These are phyloP conservation scores for Neophaeococcomyces aloes DNA, from an alignment of 2,329 filamentous ascomycete species.

Conservation along the genomic window DNA sequence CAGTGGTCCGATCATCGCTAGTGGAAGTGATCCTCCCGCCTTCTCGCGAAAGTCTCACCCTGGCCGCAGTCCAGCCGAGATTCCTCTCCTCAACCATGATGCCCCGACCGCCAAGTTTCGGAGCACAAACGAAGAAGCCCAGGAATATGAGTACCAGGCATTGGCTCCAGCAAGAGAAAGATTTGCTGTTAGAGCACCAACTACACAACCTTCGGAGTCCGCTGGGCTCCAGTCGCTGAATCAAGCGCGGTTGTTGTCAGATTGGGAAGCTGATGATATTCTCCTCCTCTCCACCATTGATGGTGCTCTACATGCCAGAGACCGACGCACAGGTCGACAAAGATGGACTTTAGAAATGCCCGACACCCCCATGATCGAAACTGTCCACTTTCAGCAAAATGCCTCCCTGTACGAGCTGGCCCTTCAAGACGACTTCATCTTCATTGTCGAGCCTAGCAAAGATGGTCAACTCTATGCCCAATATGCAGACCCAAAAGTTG, in stretches of 20 bases:
- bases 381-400: slow-evolving; percentile 65
- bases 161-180: slow-evolving; percentile 73
- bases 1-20: slow-evolving; percentile 10
- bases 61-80: slow-evolving; percentile 23
- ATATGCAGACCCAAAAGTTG: slow-evolving; percentile 50
- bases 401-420: slow-evolving; percentile 49
- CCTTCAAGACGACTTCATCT: slow-evolving; percentile 73
- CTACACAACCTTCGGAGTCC: slow-evolving; percentile 56
- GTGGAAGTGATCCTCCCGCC: slow-evolving; percentile 11
- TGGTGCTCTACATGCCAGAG: slow-evolving; percentile 84
- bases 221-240: slow-evolving; percentile 70
- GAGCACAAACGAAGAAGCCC: slow-evolving; percentile 19
- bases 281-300: slow-evolving; percentile 99
- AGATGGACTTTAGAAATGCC: slow-evolving; percentile 73
- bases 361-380: slow-evolving; percentile 82
- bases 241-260: slow-evolving; percentile 91
- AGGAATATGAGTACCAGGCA: slow-evolving; percentile 40
- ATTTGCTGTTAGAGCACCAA: slow-evolving; percentile 82
- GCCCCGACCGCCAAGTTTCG: slow-evolving; percentile 19
- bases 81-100: slow-evolving; percentile 21
- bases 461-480: slow-evolving; percentile 84
- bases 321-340: slow-evolving; percentile 67
- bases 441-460: slow-evolving; percentile 86
- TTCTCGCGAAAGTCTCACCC: slow-evolving; percentile 15
- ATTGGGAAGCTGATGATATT: slow-evolving; percentile 99